Evolutionary conservation across 257 asterid species (phyloP).

Genomic region (Cruciata laevipes): DNA sequence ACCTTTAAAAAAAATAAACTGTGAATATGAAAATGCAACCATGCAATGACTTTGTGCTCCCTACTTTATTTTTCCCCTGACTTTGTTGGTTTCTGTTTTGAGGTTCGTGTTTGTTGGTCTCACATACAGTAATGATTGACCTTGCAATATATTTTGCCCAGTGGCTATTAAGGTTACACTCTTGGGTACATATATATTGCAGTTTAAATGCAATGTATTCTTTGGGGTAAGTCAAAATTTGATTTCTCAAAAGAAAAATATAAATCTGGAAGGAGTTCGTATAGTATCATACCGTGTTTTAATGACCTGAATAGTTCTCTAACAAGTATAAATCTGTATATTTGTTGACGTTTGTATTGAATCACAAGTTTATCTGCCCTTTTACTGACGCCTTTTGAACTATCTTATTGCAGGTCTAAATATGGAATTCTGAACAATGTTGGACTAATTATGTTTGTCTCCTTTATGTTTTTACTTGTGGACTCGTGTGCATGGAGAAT

Average conservation of each 20-base stretch:
- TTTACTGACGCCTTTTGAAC: constrained; percentile 12
- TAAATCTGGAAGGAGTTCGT: not conserved
- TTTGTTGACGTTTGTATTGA: not conserved
- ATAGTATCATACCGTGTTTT: not conserved
- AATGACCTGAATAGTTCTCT: not conserved
- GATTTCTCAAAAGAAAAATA: not conserved
- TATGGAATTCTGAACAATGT: constrained; percentile 64
- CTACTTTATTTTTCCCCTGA: not conserved
- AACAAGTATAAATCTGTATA: not conserved
- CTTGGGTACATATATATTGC: not conserved
- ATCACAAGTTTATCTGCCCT: constrained; percentile 1
- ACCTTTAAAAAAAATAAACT: not conserved
- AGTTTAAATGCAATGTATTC: not conserved
- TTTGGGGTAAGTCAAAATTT: not conserved
- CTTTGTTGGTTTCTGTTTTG: not conserved
- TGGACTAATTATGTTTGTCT: constrained; percentile 51
- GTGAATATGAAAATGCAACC: not conserved
- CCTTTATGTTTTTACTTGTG: constrained; percentile 50
- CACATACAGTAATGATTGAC: not conserved
- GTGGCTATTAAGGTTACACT: not conserved
- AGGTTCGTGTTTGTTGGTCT: not conserved
- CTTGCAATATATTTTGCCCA: not conserved
- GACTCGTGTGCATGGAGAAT: constrained; percentile 87
- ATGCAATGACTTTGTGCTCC: not conserved
- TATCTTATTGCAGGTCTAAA: constrained; percentile 49